Evolutionary conservation across 345 rosid genomes (phyloP).

Genomic region (Camelina hispida): DNA sequence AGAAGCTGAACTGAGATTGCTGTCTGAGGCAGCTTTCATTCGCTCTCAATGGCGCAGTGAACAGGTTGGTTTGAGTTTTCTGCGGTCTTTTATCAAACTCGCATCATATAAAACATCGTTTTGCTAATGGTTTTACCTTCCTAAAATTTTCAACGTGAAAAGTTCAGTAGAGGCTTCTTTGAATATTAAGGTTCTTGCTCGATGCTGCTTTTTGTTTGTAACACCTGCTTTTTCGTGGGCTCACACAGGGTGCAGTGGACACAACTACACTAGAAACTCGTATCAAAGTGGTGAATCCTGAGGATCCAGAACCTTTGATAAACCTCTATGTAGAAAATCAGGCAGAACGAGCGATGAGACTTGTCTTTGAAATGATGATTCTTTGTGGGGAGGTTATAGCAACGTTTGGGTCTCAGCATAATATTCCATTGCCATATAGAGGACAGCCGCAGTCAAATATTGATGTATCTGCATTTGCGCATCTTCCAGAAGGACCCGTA

Average conservation of each 20-base stretch:
- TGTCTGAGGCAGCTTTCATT: conserved; percentile 79
- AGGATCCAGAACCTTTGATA: conserved; percentile 78
- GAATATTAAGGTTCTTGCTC: neutral
- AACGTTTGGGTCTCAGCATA: conserved; percentile 72
- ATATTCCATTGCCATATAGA: conserved; percentile 88
- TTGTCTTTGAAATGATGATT: conserved; percentile 97
- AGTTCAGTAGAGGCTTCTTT: conserved; percentile 19
- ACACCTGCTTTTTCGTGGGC: conserved; percentile 25
- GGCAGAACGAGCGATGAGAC: conserved; percentile 90
- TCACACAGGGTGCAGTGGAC: conserved; percentile 87
- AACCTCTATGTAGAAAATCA: conserved; percentile 89
- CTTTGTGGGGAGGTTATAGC: conserved; percentile 97
- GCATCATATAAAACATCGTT: conserved; percentile 2
- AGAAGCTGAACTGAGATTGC: conserved; percentile 74
- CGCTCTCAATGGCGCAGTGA: conserved; percentile 81
- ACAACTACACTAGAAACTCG: conserved; percentile 83
- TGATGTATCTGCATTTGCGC: conserved; percentile 76
- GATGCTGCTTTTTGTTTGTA: neutral
- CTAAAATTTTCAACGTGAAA: conserved; percentile 6
- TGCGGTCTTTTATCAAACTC: conserved; percentile 14
- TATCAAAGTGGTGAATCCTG: conserved; percentile 85
- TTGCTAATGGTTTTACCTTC: neutral
- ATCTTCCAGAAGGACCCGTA: conserved; percentile 97
- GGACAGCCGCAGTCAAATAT: conserved; percentile 95
- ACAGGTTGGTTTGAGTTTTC: conserved; percentile 62